A percentile compares a stretch with the other conserved stretches of the same genome.
These are phyloP conservation scores for Chernovozyma sophiae-reginae DNA, from an alignment of 1,139 yeast genomes.

Conservation along the genomic window DNA sequence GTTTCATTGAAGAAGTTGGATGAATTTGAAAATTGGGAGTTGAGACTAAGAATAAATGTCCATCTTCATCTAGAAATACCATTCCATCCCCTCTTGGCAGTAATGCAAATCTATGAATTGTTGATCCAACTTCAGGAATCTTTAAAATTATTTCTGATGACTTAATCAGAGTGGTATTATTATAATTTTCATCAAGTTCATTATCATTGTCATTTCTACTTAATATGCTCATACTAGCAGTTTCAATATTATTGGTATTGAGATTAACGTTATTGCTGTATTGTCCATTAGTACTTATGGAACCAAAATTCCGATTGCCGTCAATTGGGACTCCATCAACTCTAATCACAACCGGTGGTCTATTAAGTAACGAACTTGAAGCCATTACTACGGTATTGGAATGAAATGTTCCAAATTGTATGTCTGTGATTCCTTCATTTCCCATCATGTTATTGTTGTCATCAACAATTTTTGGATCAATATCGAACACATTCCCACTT, in stretches of 20 bases:
- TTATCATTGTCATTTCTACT: neutral
- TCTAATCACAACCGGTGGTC: constrained; percentile 35
- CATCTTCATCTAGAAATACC: constrained; percentile 75
- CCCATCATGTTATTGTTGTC: constrained; percentile 48
- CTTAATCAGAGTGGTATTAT: constrained; percentile 17
- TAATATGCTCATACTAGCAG: neutral
- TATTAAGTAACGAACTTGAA: constrained; percentile 32
- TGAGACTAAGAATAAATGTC: constrained; percentile 66
- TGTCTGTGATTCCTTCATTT: constrained; percentile 83
- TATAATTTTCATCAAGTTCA: constrained; percentile 15
- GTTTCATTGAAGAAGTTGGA: constrained; percentile 22
- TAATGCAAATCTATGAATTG: constrained; percentile 66
- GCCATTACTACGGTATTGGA: constrained; percentile 36
- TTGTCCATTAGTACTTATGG: constrained; percentile 3
- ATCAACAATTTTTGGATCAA: constrained; percentile 7
- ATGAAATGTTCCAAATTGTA: constrained; percentile 48
- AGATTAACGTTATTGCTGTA: constrained; percentile 11
- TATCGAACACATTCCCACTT: neutral
- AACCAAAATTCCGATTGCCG: constrained; percentile 7
- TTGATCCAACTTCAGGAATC: constrained; percentile 77
- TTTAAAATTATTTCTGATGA: constrained; percentile 37
- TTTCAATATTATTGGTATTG: constrained; percentile 11
- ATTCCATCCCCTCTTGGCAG: constrained; percentile 87
- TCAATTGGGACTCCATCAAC: constrained; percentile 37
- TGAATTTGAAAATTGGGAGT: constrained; percentile 53